Evolutionary conservation across 805 yeast species (phyloP), one percentile per base, ranked within the genome.

Genomic region (Metschnikowia aberdeeniae): DNA sequence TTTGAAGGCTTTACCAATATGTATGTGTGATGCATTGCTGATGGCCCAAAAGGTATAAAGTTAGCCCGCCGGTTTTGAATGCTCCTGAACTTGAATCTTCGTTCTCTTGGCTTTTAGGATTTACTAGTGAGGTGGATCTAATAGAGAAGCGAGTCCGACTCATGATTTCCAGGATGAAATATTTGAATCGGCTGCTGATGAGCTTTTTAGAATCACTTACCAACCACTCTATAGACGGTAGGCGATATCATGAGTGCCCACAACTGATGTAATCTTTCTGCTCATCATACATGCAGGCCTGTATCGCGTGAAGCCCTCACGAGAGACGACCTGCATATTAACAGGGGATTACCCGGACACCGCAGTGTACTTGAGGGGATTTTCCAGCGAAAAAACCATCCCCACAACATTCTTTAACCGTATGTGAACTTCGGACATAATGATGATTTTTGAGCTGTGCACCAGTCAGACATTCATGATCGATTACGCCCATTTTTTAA

Each of bases 371-470:
- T 22, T 22, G 26, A 31, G n/a, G 22, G 19, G 14, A 12, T 31
- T 37, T 37, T 29, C 20, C 22, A 33, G 12, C 37, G 35, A 10
- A 6, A 5, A n/a, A 9, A 17, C n/a, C 19, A 22, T 7, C 28
- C 4, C 19, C 20, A 10, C 22, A 20, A 26, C 38, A 13, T 17
- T 4, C 4, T 20, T 32, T 28, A 50, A 42, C 35, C 36, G 57
- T 53, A 53, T 53, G 57, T 53, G 28, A 31, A 22, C 24, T 28
- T 36, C 29, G 49, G 57, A 53, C 54, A 45, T 42, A 43, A 61
- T 66, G 76, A 71, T 56, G 74, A 71, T 73, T 67, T 66, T 37
- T 60, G 65, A 71, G 76, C 76, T 71, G 76, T 71, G 76, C 76
- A 71, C 76, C 76, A 71, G 75, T 70, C 76, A 69, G 76, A 71